phyloP scores from a whole-genome alignment of 2,329 filamentous ascomycete genomes.

The Chaetomium sp. region DNA sequence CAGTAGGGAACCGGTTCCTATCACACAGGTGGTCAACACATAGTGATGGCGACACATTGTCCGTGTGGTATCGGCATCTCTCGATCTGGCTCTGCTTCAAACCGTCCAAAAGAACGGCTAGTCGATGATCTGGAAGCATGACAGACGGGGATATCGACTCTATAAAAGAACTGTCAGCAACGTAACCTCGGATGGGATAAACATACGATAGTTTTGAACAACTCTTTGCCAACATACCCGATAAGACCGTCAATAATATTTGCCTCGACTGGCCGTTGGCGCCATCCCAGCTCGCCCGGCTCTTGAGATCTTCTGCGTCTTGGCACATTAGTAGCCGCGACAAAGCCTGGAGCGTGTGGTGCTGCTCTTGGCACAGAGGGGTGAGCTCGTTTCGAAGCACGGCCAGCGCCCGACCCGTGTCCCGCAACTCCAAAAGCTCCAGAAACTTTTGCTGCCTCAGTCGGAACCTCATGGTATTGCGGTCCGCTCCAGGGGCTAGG shows the following conservation, averaged over 20 bases:
- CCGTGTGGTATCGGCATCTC: constrained; percentile 84
- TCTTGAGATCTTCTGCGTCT: constrained; percentile 67
- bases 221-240: constrained; percentile 48
- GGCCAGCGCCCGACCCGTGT: constrained; percentile 66
- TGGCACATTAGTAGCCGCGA: constrained; percentile 89
- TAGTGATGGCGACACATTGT: constrained; percentile 67
- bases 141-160: constrained; percentile 90
- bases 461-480: constrained; percentile 76
- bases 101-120: constrained; percentile 73
- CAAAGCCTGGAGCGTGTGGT: constrained; percentile 68
- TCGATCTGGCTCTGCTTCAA: constrained; percentile 80
- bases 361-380: constrained; percentile 69
- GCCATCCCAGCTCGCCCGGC: constrained; percentile 79
- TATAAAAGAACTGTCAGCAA: constrained; percentile 32
- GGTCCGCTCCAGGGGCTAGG: constrained; percentile 68
- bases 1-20: constrained; percentile 68
- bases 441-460: constrained; percentile 92
- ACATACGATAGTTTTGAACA: constrained; percentile 26
- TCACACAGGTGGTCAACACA: constrained; percentile 87
- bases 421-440: constrained; percentile 72
- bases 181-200: not conserved
- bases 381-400: constrained; percentile 87
- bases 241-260: constrained; percentile 70
- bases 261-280: constrained; percentile 68
- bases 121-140: constrained; percentile 89